Conservation (phyloP, 106 monocot species). For the Xerophyta viscosa region DNA sequence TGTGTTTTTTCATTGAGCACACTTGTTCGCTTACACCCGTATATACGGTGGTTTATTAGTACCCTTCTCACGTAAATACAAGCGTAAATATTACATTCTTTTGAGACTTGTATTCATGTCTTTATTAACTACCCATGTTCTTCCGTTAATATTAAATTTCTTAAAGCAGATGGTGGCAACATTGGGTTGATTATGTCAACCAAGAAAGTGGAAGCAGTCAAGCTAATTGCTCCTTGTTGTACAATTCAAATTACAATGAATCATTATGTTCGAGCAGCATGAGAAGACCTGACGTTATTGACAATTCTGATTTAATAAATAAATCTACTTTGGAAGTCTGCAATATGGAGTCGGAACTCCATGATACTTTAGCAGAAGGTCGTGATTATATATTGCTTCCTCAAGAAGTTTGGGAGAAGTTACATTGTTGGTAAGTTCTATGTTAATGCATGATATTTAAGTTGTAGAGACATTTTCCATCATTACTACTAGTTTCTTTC, state of each 20-base stretch:
- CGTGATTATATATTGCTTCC: conserved; percentile 96
- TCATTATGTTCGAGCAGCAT: conserved; percentile 25
- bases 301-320: conserved; percentile 83
- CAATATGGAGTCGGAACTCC: conserved; percentile 82
- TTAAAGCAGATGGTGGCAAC: conserved; percentile 86
- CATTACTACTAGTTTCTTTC: too few species aligned
- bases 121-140: too few species aligned
- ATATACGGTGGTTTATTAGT: too few species aligned
- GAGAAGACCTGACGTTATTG: conserved; percentile 66
- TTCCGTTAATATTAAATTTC: not conserved
- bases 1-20: too few species aligned
- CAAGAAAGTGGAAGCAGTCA: conserved; percentile 36
- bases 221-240: conserved; percentile 32
- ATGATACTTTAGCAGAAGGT: conserved; percentile 89
- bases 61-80: too few species aligned
- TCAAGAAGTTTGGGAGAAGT: conserved; percentile 88
- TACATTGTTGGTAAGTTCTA: conserved; percentile 74
- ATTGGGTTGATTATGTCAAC: conserved; percentile 94
- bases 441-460: not conserved
- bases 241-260: conserved; percentile 52
- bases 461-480: not conserved
- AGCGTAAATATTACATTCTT: too few species aligned
- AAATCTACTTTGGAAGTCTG: conserved; percentile 70
- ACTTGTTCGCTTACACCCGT: too few species aligned
- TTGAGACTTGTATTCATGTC: too few species aligned